Conservation (phyloP, 345 rosid species). For the Camelina hispida region DNA sequence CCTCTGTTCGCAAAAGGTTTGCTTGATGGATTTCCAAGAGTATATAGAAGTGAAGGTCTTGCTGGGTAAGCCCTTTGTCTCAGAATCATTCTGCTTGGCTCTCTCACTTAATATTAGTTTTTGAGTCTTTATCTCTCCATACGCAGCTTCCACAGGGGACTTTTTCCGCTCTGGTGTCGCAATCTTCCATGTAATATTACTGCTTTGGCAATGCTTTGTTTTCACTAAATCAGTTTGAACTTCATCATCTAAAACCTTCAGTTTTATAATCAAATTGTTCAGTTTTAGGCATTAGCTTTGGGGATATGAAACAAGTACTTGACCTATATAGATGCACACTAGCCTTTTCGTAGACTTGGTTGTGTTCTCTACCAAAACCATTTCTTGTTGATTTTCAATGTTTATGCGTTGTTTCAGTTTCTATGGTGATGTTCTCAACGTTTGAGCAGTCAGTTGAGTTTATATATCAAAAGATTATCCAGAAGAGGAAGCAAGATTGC, state of each 20-base stretch:
- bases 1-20: slow-evolving; percentile 66
- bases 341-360: neutral
- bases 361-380: slow-evolving; percentile 18
- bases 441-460: slow-evolving; percentile 75
- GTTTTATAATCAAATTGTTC: neutral
- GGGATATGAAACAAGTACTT: slow-evolving; percentile 8
- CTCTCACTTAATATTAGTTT: neutral
- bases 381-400: slow-evolving; percentile 11
- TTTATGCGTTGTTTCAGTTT: slow-evolving; percentile 51
- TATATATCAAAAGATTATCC: slow-evolving; percentile 51
- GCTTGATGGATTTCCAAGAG: slow-evolving; percentile 61
- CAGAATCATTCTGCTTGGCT: slow-evolving; percentile 16
- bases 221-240: neutral
- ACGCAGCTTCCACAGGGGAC: slow-evolving; percentile 49
- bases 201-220: neutral
- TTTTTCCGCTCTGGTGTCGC: slow-evolving; percentile 51
- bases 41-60: slow-evolving; percentile 60
- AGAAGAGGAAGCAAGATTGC: slow-evolving; percentile 63
- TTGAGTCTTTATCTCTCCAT: slow-evolving; percentile 24
- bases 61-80: slow-evolving; percentile 48
- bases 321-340: neutral
- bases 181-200: slow-evolving; percentile 47
- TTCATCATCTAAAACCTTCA: neutral
- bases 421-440: slow-evolving; percentile 75
- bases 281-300: neutral